phyloP scores from a whole-genome alignment of 306 rosid genomes.

The Cicer judaicum region DNA sequence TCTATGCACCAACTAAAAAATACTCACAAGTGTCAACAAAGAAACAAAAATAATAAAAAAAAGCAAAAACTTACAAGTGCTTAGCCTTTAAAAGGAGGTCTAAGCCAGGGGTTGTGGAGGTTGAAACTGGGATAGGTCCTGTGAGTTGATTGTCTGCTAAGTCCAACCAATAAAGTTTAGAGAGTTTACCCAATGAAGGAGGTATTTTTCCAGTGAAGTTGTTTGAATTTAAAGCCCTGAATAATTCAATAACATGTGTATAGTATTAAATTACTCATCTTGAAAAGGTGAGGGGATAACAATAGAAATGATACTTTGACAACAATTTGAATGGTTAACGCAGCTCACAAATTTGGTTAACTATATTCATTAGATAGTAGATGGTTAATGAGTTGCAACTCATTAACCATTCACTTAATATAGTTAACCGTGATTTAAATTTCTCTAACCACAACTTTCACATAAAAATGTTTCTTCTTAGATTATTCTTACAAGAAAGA shows the following conservation, averaged over 20 bases:
- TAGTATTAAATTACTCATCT: slow-evolving; percentile 14
- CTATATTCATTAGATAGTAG: too few species aligned
- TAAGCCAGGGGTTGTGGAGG: slow-evolving; percentile 63
- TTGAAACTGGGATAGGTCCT: slow-evolving; percentile 80
- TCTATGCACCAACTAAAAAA: slow-evolving; percentile 6
- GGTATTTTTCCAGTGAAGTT: slow-evolving; percentile 82
- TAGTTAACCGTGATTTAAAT: too few species aligned
- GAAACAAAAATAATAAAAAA: background rate
- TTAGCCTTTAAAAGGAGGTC: slow-evolving; percentile 79
- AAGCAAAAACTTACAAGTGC: slow-evolving; percentile 72
- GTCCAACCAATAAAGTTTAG: slow-evolving; percentile 90
- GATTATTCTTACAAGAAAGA: slow-evolving; percentile 75
- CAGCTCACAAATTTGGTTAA: too few species aligned
- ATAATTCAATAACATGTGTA: slow-evolving; percentile 15
- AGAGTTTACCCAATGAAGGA: slow-evolving; percentile 83
- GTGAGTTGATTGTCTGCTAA: slow-evolving; percentile 77
- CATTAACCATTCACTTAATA: too few species aligned
- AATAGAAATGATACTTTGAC: too few species aligned
- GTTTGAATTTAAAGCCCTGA: slow-evolving; percentile 91
- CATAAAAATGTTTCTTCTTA: background rate
- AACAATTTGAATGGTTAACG: too few species aligned
- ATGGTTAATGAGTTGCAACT: too few species aligned
- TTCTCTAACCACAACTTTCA: too few species aligned
- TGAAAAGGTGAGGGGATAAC: too few species aligned
- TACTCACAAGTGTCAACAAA: slow-evolving; percentile 57